Evolutionary conservation across 106 monocot species (phyloP), one percentile per base, ranked within the genome.

Genomic region (Dendrobium huoshanense): DNA sequence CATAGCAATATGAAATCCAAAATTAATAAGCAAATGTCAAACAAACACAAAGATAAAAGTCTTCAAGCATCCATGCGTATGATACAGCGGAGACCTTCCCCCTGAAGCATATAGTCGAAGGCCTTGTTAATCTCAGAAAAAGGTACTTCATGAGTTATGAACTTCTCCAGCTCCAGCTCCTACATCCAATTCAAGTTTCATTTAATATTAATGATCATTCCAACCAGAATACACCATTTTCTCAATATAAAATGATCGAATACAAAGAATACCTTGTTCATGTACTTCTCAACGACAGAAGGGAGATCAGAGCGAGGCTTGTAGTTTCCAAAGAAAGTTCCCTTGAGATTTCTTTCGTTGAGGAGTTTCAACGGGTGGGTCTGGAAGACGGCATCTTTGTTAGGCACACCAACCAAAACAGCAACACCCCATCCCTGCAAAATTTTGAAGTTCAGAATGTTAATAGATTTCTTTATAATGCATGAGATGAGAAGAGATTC

Each of bases 301-400:
- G 95, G 95, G n/a, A 95, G 75, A 75, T 95, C 90, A 9, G 86
- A 79, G 18, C 91, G 89, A 2, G 95, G 95, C 33, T 91, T 95
- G 82, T 95, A 95, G 91, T 95, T 93, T 24, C 95, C 93, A 54
- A 89, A 95, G 86, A 93, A 89, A 41, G 93, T 95, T 22, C 95
- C 93, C 79, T 89, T 91, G 29, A 95, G 87, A 31, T 92, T 95
- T 73, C 83, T 92, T 77, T 95, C 92, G 47, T 83, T 86, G 75
- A 95, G 73, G 77, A 95, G 55, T 68, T 95, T 90, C 70, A 91
- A 42, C 4, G 95, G 95, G 55, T 86, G 86, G 6, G 92, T 95
- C 86, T 89, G 87, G 79, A 95, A 91, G 6, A 91, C 89, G 0
- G 85, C 90, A 67, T 93, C 92, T 78, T 89, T 95, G 79, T 86